These are phyloP conservation scores for Saccharomyces paradoxus DNA, from an alignment of 805 yeast species.

Conservation along the genomic window DNA sequence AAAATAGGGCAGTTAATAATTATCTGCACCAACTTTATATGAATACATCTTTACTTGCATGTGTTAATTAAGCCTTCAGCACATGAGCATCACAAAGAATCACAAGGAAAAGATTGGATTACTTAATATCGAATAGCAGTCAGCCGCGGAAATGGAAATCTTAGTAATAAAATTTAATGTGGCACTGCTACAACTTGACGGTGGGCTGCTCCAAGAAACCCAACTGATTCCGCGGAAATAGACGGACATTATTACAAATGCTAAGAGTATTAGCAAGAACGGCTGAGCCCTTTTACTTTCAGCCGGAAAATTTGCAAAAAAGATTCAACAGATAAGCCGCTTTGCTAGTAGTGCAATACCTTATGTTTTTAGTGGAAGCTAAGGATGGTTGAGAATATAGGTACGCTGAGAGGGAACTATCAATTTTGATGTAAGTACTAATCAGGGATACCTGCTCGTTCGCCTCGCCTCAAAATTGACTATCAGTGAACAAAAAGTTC, in stretches of 20 bases:
- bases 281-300: not conserved
- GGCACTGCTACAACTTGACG: not conserved
- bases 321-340: not conserved
- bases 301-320: not conserved
- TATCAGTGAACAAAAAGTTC: too few relatives aligned
- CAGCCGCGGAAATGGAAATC: not conserved
- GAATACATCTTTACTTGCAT: not conserved
- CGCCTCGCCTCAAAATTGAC: not conserved
- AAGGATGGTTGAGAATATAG: not conserved
- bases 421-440: not conserved
- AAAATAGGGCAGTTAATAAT: not conserved
- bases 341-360: not conserved
- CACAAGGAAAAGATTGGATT: not conserved
- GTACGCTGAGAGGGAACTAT: not conserved
- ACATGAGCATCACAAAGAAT: not conserved
- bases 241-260: not conserved
- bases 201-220: not conserved
- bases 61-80: not conserved
- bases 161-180: not conserved
- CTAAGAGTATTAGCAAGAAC: not conserved
- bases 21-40: not conserved
- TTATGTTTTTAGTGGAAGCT: not conserved
- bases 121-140: not conserved
- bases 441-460: not conserved
- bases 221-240: not conserved